phyloP scores from a whole-genome alignment of 225 moss, liverwort and hornwort species.

The Marchantia polymorpha region DNA sequence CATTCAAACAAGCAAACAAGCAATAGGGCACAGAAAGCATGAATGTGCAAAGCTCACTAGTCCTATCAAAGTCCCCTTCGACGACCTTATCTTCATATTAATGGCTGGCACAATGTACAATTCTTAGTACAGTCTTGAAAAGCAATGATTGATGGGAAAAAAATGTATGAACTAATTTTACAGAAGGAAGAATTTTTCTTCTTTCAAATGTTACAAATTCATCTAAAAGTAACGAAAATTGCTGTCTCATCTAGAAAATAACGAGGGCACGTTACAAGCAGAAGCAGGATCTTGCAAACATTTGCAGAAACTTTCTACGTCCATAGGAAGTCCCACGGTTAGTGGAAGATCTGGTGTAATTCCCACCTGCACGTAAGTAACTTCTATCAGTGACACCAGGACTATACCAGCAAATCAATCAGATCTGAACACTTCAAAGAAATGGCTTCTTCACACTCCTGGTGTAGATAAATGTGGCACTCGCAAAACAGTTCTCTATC shows the following conservation, averaged over 20 bases:
- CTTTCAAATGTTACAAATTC: constrained; percentile 8
- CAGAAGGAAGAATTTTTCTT: constrained; percentile 10
- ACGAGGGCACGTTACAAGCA: constrained; percentile 43
- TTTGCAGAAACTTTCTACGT: constrained; percentile 78
- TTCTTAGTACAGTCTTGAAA: background rate
- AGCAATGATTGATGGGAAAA: background rate
- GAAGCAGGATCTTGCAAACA: constrained; percentile 66
- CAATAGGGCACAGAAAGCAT: background rate
- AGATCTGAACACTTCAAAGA: too few relatives aligned
- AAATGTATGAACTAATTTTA: constrained; percentile 1
- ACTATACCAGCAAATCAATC: too few relatives aligned
- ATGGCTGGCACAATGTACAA: background rate
- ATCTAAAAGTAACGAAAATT: background rate
- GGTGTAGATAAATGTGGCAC: too few relatives aligned
- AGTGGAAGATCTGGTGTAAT: constrained; percentile 80
- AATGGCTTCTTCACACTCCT: too few relatives aligned
- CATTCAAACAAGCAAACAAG: background rate
- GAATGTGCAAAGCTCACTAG: background rate
- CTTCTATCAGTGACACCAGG: too few relatives aligned
- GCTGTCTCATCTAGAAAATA: constrained; percentile 16
- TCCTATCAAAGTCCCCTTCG: background rate
- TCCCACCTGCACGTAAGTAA: constrained; percentile 61
- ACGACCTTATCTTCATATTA: background rate
- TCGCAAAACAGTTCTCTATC: too few relatives aligned
- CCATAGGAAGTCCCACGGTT: constrained; percentile 66